Evolutionary conservation across 2,329 filamentous ascomycete species (phyloP), one percentile per base, ranked within the genome.

Genomic region (Stachybotrys chartarum): DNA sequence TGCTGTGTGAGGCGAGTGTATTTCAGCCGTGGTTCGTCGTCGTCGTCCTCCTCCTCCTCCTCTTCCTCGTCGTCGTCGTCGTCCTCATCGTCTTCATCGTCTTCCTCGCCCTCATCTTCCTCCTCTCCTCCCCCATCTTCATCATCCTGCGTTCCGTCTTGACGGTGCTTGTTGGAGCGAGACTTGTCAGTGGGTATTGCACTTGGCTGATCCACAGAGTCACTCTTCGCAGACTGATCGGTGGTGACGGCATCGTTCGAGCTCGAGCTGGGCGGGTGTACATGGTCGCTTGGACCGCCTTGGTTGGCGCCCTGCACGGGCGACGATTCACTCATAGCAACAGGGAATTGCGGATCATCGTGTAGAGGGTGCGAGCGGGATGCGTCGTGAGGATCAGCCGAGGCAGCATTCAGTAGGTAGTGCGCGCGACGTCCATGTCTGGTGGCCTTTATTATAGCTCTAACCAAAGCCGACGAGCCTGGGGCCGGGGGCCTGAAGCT

Each of bases 1-100:
- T 87, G 86, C 58, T 86, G 87, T 7, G 94, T 97, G 62, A 97
- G 75, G 51, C 91, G 87, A 52, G 87, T 88, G 70, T 97, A 97
- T 73, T 99, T 99, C 64, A 99, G 82, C 66, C 87, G 88, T 31
- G 94, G 95, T 72, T 97, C 93, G 17, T 97, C 93, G 6, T 97
- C 92, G 3, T 94, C 91, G 0, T 92, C 90, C 0, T 95, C 90
- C 0, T 88, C 86, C 0, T 89, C 87, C 0, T 91, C 87, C 0
- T 86, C 85, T 0, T 85, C 82, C 0, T 85, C 83, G 0, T 84
- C 82, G 0, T 84, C 81, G 0, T 78, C 77, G 0, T 77, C 77
- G 0, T 76, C 73, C 0, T 72, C 75, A 0, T 73, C 75, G 0
- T 75, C 75, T 0, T 75, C 76, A 0, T 77, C 78, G 0, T 76